A percentile compares a stretch with the other conserved stretches of the same genome.
Evolutionary conservation across 2,329 filamentous ascomycete species (phyloP).

Genomic region (Rhynchosporium secalis): DNA sequence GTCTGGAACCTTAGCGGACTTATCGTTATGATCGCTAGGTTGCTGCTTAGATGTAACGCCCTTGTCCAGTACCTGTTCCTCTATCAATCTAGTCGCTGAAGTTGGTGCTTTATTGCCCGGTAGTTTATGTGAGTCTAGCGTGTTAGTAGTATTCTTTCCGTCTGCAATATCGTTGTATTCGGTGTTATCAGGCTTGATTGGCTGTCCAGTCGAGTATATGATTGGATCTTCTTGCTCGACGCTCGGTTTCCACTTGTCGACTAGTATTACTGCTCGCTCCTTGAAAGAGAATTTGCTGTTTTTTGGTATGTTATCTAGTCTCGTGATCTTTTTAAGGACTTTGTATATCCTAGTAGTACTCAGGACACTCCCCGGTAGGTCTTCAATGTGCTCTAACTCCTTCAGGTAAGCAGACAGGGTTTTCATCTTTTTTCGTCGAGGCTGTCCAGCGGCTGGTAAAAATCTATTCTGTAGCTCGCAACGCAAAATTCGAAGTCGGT

Average conservation of each 20-base stretch:
- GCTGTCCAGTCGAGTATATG: not conserved
- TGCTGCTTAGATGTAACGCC: not conserved
- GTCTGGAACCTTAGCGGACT: not conserved
- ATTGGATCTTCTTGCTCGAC: constrained; percentile 5
- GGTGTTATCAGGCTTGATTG: not conserved
- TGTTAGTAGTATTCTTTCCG: not conserved
- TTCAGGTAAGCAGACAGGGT: constrained; percentile 11
- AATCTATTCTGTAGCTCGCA: constrained; percentile 12
- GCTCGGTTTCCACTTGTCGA: constrained; percentile 12
- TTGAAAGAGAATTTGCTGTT: constrained; percentile 10
- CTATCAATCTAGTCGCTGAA: not conserved
- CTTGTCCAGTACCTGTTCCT: not conserved
- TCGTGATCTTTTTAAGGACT: constrained; percentile 15
- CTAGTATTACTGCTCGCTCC: constrained; percentile 1
- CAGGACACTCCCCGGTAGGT: not conserved
- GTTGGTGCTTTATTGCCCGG: not conserved
- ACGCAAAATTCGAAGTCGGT: constrained; percentile 12
- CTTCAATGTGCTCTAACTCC: constrained; percentile 9
- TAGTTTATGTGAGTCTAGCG: not conserved
- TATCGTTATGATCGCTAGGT: not conserved
- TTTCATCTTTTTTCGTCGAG: constrained; percentile 9
- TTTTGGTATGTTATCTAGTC: constrained; percentile 13
- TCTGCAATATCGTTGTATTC: not conserved
- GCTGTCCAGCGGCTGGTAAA: not conserved
- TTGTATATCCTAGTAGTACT: not conserved